Evolutionary conservation across 2,329 filamentous ascomycete genomes (phyloP), one percentile per base, ranked within the genome.

Genomic region (Mycosphaerella sp.): DNA sequence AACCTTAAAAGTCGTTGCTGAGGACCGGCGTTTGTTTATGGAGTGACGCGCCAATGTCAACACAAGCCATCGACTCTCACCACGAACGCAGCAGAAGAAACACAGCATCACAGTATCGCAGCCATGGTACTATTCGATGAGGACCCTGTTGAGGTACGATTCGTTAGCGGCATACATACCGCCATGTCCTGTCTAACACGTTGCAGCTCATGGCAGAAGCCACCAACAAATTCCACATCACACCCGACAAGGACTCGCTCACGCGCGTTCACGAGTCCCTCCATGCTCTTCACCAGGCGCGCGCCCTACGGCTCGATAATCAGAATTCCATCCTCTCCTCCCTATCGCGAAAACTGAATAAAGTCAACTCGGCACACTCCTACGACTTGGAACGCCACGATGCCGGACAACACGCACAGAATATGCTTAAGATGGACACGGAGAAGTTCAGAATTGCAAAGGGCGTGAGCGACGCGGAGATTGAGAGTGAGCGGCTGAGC

Each of bases 371-470:
- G 5, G 87, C 93, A 65, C 84, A 95, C 72, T 77, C 80, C 49
- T 88, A 94, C 70, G 84, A 88, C 1, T 75, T 87, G 0, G 73
- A 82, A 0, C 75, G 84, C 2, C 88, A 95, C 74, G 87, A 89
- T 58, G 81, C 87, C 0, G 79, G 84, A 5, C 82, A 81, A 53
- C 91, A 97, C 72, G 89, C 90, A 5, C 83, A 82, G 32, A 82
- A 87, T 65, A 95, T 97, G 56, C 79, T 93, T 16, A 80, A 85
- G 36, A 83, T 96, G 55, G 91, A 97, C 71, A 95, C 89, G 1
- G 84, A 90, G 61, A 96, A 96, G 67, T 97, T 97, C 72, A 85
- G 89, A 61, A 85, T 89, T 51, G 91, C 91, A n/a, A 97, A 97
- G 71, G 82, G 87, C 13, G 89, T 87, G 0, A 85, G 81, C 1